Percentiles rank a stretch among this genome's conserved stretches.
Conservation (phyloP, 106 monocot species). For the Allium cepa region DNA sequence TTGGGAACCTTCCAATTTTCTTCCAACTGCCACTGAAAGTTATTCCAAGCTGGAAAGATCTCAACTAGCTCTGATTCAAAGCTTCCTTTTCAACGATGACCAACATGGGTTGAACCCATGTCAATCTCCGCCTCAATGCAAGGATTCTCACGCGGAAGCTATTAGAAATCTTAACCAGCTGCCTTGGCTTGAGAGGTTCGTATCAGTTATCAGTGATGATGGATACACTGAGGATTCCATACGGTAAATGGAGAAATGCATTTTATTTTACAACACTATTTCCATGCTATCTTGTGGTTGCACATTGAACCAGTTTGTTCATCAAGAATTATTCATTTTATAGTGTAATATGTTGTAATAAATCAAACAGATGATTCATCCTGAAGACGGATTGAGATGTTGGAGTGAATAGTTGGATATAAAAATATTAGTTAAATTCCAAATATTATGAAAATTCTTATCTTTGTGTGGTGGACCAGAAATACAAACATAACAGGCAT, state of each 20-base stretch:
- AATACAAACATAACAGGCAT: too few species aligned
- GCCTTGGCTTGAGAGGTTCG: slow-evolving; percentile 97
- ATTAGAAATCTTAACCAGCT: slow-evolving; percentile 94
- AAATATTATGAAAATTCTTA: too few species aligned
- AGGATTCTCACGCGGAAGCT: slow-evolving; percentile 77
- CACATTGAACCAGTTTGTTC: too few species aligned
- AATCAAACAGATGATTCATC: too few species aligned
- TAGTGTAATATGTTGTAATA: too few species aligned
- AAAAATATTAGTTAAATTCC: too few species aligned
- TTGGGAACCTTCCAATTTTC: slow-evolving; percentile 68
- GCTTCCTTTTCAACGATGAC: slow-evolving; percentile 61
- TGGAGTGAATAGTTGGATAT: too few species aligned
- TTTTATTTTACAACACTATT: background rate
- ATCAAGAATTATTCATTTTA: too few species aligned
- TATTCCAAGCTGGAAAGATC: slow-evolving; percentile 83
- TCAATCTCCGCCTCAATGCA: slow-evolving; percentile 63
- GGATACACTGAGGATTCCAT: slow-evolving; percentile 61
- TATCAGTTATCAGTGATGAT: slow-evolving; percentile 75
- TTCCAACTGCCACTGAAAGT: slow-evolving; percentile 32
- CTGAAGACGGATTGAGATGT: too few species aligned
- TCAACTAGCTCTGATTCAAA: slow-evolving; percentile 77
- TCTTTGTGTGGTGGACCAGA: too few species aligned
- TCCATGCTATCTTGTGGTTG: too few species aligned
- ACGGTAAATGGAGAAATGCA: slow-evolving; percentile 23
- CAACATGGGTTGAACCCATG: background rate